Percentiles rank a stretch among this genome's conserved stretches.
These are phyloP conservation scores for Gillenia trifoliata DNA, from an alignment of 306 rosid genomes.

Conservation along the genomic window DNA sequence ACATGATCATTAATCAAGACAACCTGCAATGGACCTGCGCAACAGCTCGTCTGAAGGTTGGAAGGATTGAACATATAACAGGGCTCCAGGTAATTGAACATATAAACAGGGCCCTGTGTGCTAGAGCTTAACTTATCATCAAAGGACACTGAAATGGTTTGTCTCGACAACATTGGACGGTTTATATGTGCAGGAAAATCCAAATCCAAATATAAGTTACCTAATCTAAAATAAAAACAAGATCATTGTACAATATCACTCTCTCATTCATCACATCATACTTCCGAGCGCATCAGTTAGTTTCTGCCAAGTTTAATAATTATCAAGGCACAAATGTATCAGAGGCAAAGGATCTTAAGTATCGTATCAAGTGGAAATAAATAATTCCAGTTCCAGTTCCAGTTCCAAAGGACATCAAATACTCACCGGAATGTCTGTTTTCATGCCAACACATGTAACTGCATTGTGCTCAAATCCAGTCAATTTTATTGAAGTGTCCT, in stretches of 20 bases:
- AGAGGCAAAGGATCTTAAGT: background rate
- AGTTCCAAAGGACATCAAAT: background rate
- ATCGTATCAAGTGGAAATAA: background rate
- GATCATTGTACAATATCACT: no score
- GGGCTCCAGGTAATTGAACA: conserved; percentile 24
- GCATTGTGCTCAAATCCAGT: conserved; percentile 2
- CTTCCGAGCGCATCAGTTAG: no score
- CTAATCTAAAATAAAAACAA: no score
- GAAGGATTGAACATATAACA: conserved; percentile 25
- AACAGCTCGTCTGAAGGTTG: conserved; percentile 33
- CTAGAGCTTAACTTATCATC: conserved; percentile 21
- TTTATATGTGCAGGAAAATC: no score
- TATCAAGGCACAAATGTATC: background rate
- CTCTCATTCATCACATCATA: no score
- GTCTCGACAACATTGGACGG: conserved; percentile 15
- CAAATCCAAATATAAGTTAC: background rate
- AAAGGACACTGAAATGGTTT: conserved; percentile 24
- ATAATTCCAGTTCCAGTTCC: background rate
- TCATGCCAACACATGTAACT: conserved; percentile 93
- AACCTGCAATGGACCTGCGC: conserved; percentile 36
- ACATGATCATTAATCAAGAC: conserved; percentile 24
- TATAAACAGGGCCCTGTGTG: conserved; percentile 20
- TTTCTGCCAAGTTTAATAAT: conserved; percentile 2
- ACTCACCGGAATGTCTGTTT: conserved; percentile 82
- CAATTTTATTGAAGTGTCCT: conserved; percentile 46